A percentile compares a stretch with the other conserved stretches of the same genome.
phyloP scores from a whole-genome alignment of 208 protist species.

The Trichomonas gallinae region DNA sequence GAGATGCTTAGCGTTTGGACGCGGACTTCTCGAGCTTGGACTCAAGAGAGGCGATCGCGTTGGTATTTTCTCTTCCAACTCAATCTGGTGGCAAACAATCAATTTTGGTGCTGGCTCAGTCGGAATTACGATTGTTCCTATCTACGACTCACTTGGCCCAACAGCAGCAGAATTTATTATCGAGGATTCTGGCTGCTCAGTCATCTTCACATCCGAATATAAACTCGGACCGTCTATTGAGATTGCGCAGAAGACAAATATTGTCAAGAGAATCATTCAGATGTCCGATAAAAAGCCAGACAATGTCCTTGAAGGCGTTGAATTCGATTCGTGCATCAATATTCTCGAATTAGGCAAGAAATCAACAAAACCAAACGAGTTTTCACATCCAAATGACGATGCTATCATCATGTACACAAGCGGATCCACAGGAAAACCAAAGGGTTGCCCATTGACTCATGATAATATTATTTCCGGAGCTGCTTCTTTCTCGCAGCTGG shows the following conservation, averaged over 20 bases:
- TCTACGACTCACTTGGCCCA: conserved; percentile 28
- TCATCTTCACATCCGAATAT: neutral
- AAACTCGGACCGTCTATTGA: neutral
- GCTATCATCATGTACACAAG: neutral
- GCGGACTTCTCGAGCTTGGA: neutral
- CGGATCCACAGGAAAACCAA: neutral
- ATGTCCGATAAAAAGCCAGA: neutral
- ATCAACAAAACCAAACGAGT: neutral
- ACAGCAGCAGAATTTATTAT: conserved; percentile 30
- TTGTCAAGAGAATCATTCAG: neutral
- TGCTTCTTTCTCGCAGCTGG: neutral
- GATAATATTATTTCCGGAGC: neutral
- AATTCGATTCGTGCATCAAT: neutral
- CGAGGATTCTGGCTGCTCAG: conserved; percentile 22
- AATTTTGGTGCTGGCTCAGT: neutral
- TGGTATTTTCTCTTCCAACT: conserved; percentile 4
- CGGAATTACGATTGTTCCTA: conserved; percentile 3
- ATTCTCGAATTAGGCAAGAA: neutral
- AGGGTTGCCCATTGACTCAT: neutral
- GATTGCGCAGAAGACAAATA: neutral
- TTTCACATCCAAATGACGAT: neutral
- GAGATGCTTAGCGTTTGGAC: neutral
- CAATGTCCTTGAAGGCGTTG: neutral
- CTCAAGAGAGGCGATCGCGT: neutral
- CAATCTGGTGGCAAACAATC: neutral